Percentiles rank a stretch among this genome's conserved stretches.
Conservation (phyloP, 108 stramenopile species). For the Fistulifera solaris region DNA sequence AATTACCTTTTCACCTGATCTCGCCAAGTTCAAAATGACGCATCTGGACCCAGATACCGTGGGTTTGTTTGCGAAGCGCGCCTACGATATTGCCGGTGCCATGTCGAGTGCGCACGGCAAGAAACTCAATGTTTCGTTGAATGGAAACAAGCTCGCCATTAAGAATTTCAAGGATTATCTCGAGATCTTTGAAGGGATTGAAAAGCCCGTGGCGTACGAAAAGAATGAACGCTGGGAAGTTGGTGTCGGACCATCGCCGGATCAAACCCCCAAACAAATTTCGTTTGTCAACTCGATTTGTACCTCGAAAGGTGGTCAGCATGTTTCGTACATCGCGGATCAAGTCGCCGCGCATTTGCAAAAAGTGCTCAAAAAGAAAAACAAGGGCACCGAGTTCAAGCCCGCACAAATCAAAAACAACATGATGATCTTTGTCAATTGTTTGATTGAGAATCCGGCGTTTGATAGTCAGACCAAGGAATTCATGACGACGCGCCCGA, state of each 20-base stretch:
- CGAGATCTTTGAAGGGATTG: constrained; percentile 81
- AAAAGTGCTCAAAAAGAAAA: constrained; percentile 78
- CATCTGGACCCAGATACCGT: constrained; percentile 86
- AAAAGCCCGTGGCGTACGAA: constrained; percentile 74
- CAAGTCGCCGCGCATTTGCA: constrained; percentile 59
- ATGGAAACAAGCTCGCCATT: constrained; percentile 85
- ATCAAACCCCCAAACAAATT: constrained; percentile 88
- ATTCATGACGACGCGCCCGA: constrained; percentile 75
- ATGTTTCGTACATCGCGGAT: constrained; percentile 88
- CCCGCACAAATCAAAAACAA: constrained; percentile 92
- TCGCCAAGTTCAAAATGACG: constrained; percentile 88
- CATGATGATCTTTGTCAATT: constrained; percentile 90
- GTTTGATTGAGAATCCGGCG: constrained; percentile 93
- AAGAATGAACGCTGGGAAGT: constrained; percentile 90
- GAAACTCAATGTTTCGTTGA: constrained; percentile 83
- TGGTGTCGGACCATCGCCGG: constrained; percentile 72
- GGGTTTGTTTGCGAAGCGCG: constrained; percentile 85
- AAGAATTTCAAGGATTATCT: constrained; percentile 91
- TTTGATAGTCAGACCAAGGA: constrained; percentile 99
- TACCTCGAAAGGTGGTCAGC: constrained; percentile 94
- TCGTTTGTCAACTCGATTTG: constrained; percentile 97
- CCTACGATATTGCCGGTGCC: constrained; percentile 97
- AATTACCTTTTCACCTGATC: constrained; percentile 95
- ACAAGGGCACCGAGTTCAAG: constrained; percentile 85
- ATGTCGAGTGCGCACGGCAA: constrained; percentile 80